phyloP scores from a whole-genome alignment of 108 stramenopile species.

The Craspedostauros australis region DNA sequence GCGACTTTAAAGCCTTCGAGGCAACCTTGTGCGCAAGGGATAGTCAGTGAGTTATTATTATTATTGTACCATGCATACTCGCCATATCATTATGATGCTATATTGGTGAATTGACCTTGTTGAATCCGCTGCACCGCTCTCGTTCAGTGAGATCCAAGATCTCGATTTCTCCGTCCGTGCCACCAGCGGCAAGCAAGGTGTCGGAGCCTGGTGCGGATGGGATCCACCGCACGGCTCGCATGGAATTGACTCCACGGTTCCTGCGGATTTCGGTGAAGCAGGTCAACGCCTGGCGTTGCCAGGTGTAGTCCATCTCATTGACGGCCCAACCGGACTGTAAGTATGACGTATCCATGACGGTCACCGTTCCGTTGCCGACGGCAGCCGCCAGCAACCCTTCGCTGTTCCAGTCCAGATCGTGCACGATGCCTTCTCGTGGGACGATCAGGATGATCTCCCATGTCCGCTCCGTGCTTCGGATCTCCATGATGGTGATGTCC shows the following conservation, averaged over 20 bases:
- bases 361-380: slow-evolving; percentile 50
- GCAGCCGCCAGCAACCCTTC: slow-evolving; percentile 54
- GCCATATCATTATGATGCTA: no score
- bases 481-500: slow-evolving; percentile 42
- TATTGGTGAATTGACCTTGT: no score
- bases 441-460: slow-evolving; percentile 63
- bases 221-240: slow-evolving; percentile 56
- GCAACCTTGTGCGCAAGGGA: no score
- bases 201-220: slow-evolving; percentile 29
- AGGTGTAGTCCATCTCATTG: slow-evolving; percentile 73
- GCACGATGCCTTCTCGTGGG: slow-evolving; percentile 32
- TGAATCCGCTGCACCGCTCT: slow-evolving; percentile 25
- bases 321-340: slow-evolving; percentile 56
- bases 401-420: slow-evolving; percentile 56
- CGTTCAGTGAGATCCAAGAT: slow-evolving; percentile 54
- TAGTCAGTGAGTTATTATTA: no score
- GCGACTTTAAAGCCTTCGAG: no score
- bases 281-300: slow-evolving; percentile 66
- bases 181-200: slow-evolving; percentile 54
- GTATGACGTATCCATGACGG: slow-evolving; percentile 58
- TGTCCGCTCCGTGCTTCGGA: slow-evolving; percentile 45
- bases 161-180: slow-evolving; percentile 66
- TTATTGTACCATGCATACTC: no score
- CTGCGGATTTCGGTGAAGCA: slow-evolving; percentile 64
- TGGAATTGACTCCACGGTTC: slow-evolving; percentile 46